These are phyloP conservation scores for Diaporthe sp. DNA, from an alignment of 2,329 filamentous ascomycete genomes.

Conservation along the genomic window DNA sequence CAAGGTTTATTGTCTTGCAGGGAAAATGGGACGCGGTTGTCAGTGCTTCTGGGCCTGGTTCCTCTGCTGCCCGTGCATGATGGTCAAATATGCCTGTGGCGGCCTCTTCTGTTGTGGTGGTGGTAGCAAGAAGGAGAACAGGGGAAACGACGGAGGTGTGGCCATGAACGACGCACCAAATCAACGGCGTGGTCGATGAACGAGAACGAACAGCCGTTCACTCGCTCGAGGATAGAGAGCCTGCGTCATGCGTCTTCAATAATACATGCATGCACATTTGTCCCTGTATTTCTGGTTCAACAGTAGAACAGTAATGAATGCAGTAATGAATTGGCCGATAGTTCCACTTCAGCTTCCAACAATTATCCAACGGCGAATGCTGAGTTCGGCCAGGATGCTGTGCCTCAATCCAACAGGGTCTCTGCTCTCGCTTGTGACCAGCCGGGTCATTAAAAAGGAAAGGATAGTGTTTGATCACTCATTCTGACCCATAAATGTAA, in stretches of 20 bases:
- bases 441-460: neutral
- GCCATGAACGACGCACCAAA: neutral
- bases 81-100: neutral
- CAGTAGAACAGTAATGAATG: neutral
- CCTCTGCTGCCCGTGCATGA: neutral
- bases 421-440: neutral
- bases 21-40: neutral
- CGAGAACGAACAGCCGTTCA: neutral
- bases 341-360: too few relatives aligned
- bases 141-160: neutral
- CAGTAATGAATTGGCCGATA: neutral
- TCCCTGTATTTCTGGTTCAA: neutral
- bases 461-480: too few relatives aligned
- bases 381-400: neutral
- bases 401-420: neutral
- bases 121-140: neutral
- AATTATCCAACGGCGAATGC: neutral
- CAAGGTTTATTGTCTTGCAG: neutral
- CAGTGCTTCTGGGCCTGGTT: neutral
- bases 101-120: neutral
- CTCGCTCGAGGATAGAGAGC: neutral
- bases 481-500: neutral
- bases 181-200: neutral
- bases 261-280: neutral
- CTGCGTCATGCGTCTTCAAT: neutral